Percentiles rank a stretch among this genome's conserved stretches.
These are phyloP conservation scores for Chrysochromulina parva DNA, from an alignment of 78 protist species.

Conservation along the genomic window DNA sequence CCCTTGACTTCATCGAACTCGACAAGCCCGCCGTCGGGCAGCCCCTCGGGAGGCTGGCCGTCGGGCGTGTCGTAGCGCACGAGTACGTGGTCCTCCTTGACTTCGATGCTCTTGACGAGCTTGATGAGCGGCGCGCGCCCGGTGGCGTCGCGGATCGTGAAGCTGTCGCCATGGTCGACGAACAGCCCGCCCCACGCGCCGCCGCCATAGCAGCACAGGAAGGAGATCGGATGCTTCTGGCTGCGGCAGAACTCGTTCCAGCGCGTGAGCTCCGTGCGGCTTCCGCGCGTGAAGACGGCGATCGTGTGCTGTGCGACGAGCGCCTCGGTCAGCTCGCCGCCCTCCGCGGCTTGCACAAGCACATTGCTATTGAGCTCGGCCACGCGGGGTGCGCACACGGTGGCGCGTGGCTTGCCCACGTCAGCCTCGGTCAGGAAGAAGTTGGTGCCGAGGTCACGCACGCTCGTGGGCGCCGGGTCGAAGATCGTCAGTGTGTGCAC, in stretches of 20 bases:
- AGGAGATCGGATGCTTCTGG: background rate
- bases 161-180: background rate
- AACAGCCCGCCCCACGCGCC: background rate
- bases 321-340: background rate
- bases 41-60: no score
- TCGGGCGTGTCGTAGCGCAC: no score
- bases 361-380: background rate
- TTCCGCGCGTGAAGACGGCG: background rate
- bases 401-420: background rate
- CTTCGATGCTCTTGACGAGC: no score
- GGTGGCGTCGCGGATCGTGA: background rate
- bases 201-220: background rate
- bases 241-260: background rate
- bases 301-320: background rate
- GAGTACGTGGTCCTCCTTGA: no score
- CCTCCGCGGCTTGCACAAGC: background rate
- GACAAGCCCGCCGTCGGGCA: no score
- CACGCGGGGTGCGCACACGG: background rate
- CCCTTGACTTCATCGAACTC: no score
- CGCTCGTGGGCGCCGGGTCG: background rate
- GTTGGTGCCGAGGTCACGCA: slow-evolving; percentile 21
- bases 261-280: background rate
- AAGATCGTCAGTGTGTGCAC: slow-evolving; percentile 26
- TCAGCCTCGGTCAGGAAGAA: slow-evolving; percentile 29
- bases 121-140: background rate